These are phyloP conservation scores for Aspergillus tamarii DNA, from an alignment of 2,329 filamentous ascomycete genomes.

Conservation along the genomic window DNA sequence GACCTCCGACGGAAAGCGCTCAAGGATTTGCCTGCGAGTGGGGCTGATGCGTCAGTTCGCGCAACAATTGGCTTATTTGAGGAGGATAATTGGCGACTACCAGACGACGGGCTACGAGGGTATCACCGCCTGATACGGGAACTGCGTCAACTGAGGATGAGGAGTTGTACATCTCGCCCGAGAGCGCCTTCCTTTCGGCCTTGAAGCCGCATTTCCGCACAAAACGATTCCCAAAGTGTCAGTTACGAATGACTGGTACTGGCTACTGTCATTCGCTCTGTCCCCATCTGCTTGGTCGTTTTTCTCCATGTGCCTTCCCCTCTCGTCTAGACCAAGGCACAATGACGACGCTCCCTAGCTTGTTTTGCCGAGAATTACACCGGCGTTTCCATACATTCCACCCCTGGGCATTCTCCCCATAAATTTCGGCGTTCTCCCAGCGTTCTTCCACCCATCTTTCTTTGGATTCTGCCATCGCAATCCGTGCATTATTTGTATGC, in stretches of 20 bases:
- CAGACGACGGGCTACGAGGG: background rate
- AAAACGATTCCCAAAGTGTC: background rate
- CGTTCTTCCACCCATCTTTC: background rate
- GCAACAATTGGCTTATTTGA: slow-evolving; percentile 8
- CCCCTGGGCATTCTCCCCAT: slow-evolving; percentile 9
- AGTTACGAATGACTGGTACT: background rate
- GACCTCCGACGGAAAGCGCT: slow-evolving; percentile 29
- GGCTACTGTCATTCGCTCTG: slow-evolving; percentile 9
- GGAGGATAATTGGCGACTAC: background rate
- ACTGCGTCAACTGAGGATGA: background rate
- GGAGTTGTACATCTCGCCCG: slow-evolving; percentile 8
- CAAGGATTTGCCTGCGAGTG: slow-evolving; percentile 20
- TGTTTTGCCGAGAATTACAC: slow-evolving; percentile 24
- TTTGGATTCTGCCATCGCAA: background rate
- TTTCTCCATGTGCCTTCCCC: slow-evolving; percentile 3
- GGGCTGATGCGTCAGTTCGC: slow-evolving; percentile 25
- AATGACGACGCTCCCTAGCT: slow-evolving; percentile 12
- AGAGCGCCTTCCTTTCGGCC: slow-evolving; percentile 5
- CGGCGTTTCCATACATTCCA: slow-evolving; percentile 10
- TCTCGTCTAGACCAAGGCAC: slow-evolving; percentile 5
- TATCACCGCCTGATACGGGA: slow-evolving; percentile 11
- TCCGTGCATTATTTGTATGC: background rate
- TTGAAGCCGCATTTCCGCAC: background rate
- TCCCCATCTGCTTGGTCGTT: background rate
- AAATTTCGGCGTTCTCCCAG: slow-evolving; percentile 7